Base-by-base conservation (phyloP, 805 yeast species). In the Candida loeiensis region DNA sequence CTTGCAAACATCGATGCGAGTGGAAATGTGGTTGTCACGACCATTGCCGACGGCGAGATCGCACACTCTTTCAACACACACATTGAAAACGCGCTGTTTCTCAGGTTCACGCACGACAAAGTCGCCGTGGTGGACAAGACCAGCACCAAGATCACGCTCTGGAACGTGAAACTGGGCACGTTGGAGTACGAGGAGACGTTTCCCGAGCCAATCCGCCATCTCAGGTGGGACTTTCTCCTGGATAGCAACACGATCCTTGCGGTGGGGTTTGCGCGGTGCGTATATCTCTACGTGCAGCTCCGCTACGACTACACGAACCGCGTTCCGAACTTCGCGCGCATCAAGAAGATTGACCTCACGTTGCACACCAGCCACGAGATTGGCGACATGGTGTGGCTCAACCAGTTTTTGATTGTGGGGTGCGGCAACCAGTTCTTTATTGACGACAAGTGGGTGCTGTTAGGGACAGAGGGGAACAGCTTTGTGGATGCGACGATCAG, bases 311-410 rank as follows among this genome's bases (percentile, higher is more conserved):
- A 90, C 55, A 88, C 96, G 1, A 86, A 87, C 51, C 71, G 73
- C 16, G 72, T 80, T 0, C 91, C 95, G 2, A 73, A 91, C 1
- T 90, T 85, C 72, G 76, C 84, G 0, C 80, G 85, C 0, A 76
- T 90, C 42, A 82, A 86, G 52, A 75, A 76, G 44, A 75, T 88
- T 30, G 89, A 84, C 51, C 77, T 90, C 2, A 69, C 79, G 1
- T 72, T 72, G 24, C 85, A 75, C 52, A 89, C 96, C 0, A 67
- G 85, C 0, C 96, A 89, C 55, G 70, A 69, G 12, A 88, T 90
- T 44, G 96, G 96, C 6, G 97, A 90, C 56, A 83, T 95, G 12
- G 70, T 84, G 11, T 91, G 97, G 97, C 66, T 91, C 47, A 71
- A 75, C 35, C 95, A 95, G 1, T 74, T 80, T 13, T 71, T 90